Conservation (phyloP, 345 rosid genomes). For the Eucalyptus pumila region DNA sequence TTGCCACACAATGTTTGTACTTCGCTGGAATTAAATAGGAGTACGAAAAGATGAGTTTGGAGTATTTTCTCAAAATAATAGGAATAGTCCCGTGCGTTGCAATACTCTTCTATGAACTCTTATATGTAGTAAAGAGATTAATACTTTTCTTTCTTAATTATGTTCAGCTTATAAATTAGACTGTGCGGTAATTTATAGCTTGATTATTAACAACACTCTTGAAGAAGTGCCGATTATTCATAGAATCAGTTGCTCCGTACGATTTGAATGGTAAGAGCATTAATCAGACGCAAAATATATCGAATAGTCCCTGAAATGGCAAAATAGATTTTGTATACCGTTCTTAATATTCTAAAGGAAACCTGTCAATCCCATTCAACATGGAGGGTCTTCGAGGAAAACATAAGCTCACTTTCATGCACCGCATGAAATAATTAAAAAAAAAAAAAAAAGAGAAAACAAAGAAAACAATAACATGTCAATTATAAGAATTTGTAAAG, state of each 20-base stretch:
- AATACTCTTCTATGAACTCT: neutral
- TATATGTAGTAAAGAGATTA: neutral
- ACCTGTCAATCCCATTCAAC: neutral
- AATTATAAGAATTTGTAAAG: neutral
- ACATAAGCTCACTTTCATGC: neutral
- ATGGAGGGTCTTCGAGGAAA: neutral
- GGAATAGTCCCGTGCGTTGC: neutral
- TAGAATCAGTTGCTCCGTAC: neutral
- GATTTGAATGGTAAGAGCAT: neutral
- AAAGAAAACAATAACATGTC: neutral
- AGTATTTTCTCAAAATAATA: neutral
- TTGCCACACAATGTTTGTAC: neutral
- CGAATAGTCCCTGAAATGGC: neutral
- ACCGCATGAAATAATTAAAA: neutral
- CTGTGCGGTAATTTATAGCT: neutral
- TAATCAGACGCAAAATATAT: neutral
- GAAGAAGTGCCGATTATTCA: neutral
- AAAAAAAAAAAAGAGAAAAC: neutral
- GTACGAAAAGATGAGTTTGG: neutral
- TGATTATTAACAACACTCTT: neutral
- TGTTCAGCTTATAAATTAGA: neutral
- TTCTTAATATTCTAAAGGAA: neutral
- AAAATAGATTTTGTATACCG: neutral
- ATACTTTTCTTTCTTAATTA: neutral
- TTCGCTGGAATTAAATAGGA: neutral